phyloP scores from a whole-genome alignment of 2,329 filamentous ascomycete genomes.

The Dothistroma pini region DNA sequence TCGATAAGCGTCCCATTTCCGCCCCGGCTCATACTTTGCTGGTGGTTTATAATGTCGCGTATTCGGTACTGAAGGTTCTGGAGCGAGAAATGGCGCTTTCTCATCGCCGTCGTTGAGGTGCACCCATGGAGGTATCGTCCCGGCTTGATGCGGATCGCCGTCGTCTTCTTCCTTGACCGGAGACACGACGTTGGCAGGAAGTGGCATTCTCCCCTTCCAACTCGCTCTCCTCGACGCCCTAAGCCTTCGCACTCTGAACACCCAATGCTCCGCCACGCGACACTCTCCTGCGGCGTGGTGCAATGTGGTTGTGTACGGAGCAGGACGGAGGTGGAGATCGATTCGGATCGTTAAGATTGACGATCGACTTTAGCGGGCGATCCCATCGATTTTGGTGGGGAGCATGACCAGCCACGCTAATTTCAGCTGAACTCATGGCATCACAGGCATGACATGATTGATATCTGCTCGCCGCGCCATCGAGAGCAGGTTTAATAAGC shows the following conservation, averaged over 20 bases:
- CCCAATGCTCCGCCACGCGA: neutral
- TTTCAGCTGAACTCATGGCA: neutral
- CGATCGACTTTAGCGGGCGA: neutral
- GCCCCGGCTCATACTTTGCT: slow-evolving; percentile 33
- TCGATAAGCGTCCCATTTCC: slow-evolving; percentile 36
- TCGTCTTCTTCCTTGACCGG: slow-evolving; percentile 10
- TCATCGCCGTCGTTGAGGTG: slow-evolving; percentile 34
- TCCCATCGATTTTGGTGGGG: neutral
- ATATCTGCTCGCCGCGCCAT: neutral
- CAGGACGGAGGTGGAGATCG: neutral
- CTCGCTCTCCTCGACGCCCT: neutral
- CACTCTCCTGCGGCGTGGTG: neutral
- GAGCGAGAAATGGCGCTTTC: slow-evolving; percentile 23
- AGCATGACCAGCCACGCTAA: neutral
- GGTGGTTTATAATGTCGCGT: slow-evolving; percentile 29
- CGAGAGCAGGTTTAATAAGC: neutral
- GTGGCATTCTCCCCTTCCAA: neutral
- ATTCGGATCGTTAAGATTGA: neutral
- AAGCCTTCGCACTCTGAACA: neutral
- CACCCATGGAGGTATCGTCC: slow-evolving; percentile 37
- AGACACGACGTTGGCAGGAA: neutral
- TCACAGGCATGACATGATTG: neutral
- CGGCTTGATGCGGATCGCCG: slow-evolving; percentile 27
- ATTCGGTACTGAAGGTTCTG: slow-evolving; percentile 24
- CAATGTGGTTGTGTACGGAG: neutral